Base-by-base conservation (phyloP, 75 land plant species). In the Adiantum capillusveneris region DNA sequence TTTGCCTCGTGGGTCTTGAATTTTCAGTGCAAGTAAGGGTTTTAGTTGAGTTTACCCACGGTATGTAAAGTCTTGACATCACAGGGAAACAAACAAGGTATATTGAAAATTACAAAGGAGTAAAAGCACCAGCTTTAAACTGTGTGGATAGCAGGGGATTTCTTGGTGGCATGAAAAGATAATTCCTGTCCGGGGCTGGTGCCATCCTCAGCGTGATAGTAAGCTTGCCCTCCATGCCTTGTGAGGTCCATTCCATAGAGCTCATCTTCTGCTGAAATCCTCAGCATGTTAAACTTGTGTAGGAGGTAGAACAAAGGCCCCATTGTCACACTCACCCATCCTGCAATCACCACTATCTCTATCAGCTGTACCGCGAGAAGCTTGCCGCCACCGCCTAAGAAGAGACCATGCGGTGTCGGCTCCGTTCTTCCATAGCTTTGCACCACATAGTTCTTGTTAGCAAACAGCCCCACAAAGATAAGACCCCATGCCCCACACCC, bases 401-500 rank as follows among this genome's bases (percentile, higher is more conserved):
- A 68, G 25, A 68, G 28, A 1, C 56, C 65, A 48, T 16, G 39
- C 39, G 41, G 54, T 14, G 0, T 16, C 6, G 46, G 24, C 11
- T 25, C 0, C n/a, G n/a, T n/a, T n/a, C n/a, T n/a, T n/a, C n/a
- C n/a, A n/a, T n/a, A n/a, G n/a, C n/a, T n/a, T n/a, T n/a, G n/a
- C n/a, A n/a, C n/a, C n/a, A 82, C 85, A 56, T 76, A 81, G 54
- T 81, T 56, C 62, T 90, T 58, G 49, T 73, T 73, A 0, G 93
- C 93, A 48, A 87, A 90, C n/a, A 90, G 66, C 2, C 77, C 86
- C 0, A 79, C 75, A 63, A 88, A 90, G 0, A 90, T 62, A 59
- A 90, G 30, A 0, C 96, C 96, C 96, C 96, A 90, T n/a, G 79
- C 79, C 0, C 93, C 96, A 53, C 91, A 88, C 2, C 96, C 96